These are phyloP conservation scores for Acmispon strigosus DNA, from an alignment of 306 rosid genomes.

Conservation along the genomic window DNA sequence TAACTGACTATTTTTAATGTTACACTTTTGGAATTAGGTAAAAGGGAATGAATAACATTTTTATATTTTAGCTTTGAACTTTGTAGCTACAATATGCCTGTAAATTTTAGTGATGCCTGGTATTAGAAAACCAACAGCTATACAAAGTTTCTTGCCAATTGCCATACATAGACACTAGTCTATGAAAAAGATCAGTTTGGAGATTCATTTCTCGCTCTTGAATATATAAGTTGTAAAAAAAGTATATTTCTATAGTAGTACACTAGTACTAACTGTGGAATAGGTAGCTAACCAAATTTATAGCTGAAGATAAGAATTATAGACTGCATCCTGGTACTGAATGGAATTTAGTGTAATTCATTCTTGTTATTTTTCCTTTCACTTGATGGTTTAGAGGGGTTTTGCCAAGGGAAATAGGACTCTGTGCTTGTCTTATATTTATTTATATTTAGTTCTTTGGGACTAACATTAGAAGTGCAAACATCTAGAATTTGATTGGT, in stretches of 20 bases:
- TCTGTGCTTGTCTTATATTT: not conserved
- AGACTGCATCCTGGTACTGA: not conserved
- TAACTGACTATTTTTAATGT: not conserved
- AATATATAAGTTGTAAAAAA: not conserved
- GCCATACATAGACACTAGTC: not conserved
- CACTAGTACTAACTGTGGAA: not conserved
- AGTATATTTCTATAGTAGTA: not conserved
- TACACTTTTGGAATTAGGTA: slow-evolving; percentile 1
- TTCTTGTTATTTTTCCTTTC: not conserved
- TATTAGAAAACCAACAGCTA: not conserved
- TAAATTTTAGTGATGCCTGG: not conserved
- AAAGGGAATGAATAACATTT: not conserved
- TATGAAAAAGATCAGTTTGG: not conserved
- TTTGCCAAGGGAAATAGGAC: not conserved
- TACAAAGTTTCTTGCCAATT: not conserved
- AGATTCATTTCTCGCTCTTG: not conserved
- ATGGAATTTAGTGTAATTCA: slow-evolving; percentile 3
- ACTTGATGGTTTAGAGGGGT: not conserved
- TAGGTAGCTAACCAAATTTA: not conserved
- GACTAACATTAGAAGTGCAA: not conserved
- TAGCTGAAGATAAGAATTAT: not conserved
- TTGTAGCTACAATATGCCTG: not conserved
- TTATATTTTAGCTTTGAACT: slow-evolving; percentile 9
- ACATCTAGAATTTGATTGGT: not conserved
- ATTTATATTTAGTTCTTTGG: not conserved